Percentiles rank a stretch among this genome's conserved stretches.
Evolutionary conservation across 768 basidiomycete species (phyloP).

Genomic region (Podaxis carcinomalis): DNA sequence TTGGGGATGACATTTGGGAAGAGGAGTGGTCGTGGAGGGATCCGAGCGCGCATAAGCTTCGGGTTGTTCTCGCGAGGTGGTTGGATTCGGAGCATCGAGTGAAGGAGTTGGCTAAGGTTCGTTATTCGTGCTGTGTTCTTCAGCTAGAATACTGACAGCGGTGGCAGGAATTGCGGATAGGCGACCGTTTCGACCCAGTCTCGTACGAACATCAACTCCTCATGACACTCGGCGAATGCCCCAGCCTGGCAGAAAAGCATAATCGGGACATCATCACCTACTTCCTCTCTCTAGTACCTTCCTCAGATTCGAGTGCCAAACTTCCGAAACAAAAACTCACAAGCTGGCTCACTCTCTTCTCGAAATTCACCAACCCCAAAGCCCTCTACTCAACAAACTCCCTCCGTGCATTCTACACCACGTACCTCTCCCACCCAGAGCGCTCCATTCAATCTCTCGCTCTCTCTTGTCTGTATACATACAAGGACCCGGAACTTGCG

Average conservation of each 20-base stretch:
- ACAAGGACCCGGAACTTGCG: slow-evolving; percentile 59
- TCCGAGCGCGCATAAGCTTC: slow-evolving; percentile 62
- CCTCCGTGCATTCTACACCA: slow-evolving; percentile 61
- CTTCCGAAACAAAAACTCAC: slow-evolving; percentile 59
- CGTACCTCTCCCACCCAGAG: slow-evolving; percentile 84
- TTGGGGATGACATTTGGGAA: slow-evolving; percentile 46
- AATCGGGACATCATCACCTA: slow-evolving; percentile 83
- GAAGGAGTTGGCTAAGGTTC: slow-evolving; percentile 30
- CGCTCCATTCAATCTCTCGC: slow-evolving; percentile 70
- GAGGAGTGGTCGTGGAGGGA: slow-evolving; percentile 79
- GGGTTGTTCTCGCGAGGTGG: slow-evolving; percentile 47
- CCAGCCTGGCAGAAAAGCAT: slow-evolving; percentile 78
- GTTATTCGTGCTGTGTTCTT: not conserved
- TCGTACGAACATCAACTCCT: slow-evolving; percentile 85
- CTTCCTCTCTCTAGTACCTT: slow-evolving; percentile 53
- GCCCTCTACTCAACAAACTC: slow-evolving; percentile 67
- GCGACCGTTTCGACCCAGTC: slow-evolving; percentile 63
- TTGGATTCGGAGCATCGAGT: slow-evolving; percentile 26
- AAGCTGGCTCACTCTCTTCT: slow-evolving; percentile 80
- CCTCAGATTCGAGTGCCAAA: slow-evolving; percentile 24
- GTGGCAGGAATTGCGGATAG: slow-evolving; percentile 23
- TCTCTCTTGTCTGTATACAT: slow-evolving; percentile 76
- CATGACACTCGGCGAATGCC: slow-evolving; percentile 58
- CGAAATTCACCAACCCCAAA: slow-evolving; percentile 92
- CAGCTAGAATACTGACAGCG: not conserved